Base-by-base conservation (phyloP, 257 asterid species). In the Solanum chiquidenum region DNA sequence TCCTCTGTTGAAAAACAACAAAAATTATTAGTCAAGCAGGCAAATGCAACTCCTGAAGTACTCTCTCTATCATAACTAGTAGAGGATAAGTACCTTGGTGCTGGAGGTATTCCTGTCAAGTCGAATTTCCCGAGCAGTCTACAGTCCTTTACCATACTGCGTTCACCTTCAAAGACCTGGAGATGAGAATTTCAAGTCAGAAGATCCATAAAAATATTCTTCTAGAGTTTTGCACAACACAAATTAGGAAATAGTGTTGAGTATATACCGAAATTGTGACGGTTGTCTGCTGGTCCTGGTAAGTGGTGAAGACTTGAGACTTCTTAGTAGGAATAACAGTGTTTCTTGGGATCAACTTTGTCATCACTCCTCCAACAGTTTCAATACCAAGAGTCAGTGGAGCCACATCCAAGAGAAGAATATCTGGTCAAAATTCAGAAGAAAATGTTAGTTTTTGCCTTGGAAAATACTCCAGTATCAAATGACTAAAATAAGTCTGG, bases 311-410 rank as follows among this genome's bases (percentile, higher is more conserved):
- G 52, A 95, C 98, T 93, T 95, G 98, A 83, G 99, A 96, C 88
- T 94, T 96, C 84, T 94, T 94, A 86, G 96, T 92, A 23, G 98
- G 98, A 87, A 95, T 93, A 18, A 90, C 96, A 0, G 96, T 94
- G 91, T 95, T 95, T 82, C 98, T 93, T 18, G 98, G 98, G 42
- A 96, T 96, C 95, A 96, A 92, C 88, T 96, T 96, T 83, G 98
- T 96, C 98, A 96, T 96, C 87, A 96, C 96, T 46, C 98, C 98
- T 20, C 98, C 98, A 88, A 96, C 99, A 29, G 99, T 95, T 89
- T 96, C 99, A 77, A 95, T 96, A 23, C 99, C 99, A 69, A 96
- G 96, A 27, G 96, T 95, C 77, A 95, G 90, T 25, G 98, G 98
- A 44, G 98, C 94, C 89, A 95, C 96, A 89, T 95, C 99, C 98